These are phyloP conservation scores for Aaosphaeria arxii DNA, from an alignment of 2,329 filamentous ascomycete species.

Conservation along the genomic window DNA sequence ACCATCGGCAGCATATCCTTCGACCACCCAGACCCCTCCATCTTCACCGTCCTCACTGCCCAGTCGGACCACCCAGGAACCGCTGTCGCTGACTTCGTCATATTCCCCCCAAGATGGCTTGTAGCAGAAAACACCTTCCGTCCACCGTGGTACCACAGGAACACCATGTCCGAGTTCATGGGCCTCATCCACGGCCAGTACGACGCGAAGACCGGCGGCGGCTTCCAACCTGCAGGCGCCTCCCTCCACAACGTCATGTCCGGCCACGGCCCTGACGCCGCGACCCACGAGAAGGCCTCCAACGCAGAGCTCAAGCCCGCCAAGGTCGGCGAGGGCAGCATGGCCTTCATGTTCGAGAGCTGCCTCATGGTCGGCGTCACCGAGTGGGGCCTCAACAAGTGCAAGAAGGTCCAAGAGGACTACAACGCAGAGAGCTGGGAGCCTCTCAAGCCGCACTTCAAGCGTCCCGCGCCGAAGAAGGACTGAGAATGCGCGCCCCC, in stretches of 20 bases:
- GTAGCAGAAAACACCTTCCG: slow-evolving; percentile 68
- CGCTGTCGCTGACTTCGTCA: slow-evolving; percentile 66
- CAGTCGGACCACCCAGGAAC: slow-evolving; percentile 55
- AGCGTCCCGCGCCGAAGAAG: slow-evolving; percentile 21
- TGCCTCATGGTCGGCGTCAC: slow-evolving; percentile 69
- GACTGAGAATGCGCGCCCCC: slow-evolving; percentile 15
- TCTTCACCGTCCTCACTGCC: slow-evolving; percentile 66
- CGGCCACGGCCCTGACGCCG: slow-evolving; percentile 63
- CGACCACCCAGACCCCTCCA: slow-evolving; percentile 65
- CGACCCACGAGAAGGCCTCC: slow-evolving; percentile 57
- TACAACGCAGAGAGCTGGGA: slow-evolving; percentile 84
- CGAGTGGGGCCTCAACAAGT: slow-evolving; percentile 69
- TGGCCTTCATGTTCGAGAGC: slow-evolving; percentile 68
- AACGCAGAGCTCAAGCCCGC: slow-evolving; percentile 53
- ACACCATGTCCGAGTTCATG: slow-evolving; percentile 69
- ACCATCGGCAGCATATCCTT: slow-evolving; percentile 55
- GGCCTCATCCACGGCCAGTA: slow-evolving; percentile 62
- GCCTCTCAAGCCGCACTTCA: slow-evolving; percentile 47
- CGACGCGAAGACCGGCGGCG: slow-evolving; percentile 56
- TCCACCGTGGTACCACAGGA: slow-evolving; percentile 70
- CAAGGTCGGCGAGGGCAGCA: slow-evolving; percentile 62
- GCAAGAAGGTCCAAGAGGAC: slow-evolving; percentile 65
- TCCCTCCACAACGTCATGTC: slow-evolving; percentile 73
- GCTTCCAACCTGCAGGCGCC: slow-evolving; percentile 62
- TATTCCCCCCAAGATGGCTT: slow-evolving; percentile 71